Base-by-base conservation (phyloP, 164 flowering plant species). In the Litsea cubeba region DNA sequence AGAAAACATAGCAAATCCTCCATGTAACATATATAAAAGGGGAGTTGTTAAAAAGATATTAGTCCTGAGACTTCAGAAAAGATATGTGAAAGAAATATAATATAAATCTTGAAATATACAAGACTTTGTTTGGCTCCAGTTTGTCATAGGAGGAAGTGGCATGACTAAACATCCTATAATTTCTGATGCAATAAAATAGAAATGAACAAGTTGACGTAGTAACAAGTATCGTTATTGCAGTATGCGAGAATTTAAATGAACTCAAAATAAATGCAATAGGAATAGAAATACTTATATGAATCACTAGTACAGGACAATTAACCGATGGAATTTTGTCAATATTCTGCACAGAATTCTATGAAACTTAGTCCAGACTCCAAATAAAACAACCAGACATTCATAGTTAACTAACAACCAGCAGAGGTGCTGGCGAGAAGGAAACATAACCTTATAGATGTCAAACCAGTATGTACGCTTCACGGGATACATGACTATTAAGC, bases 391-490 rank as follows among this genome's bases (percentile, higher is more conserved):
- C 14, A 64, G 8, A 26, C 50, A 60, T 12, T 51, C 30, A 74
- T 20, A 72, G 67, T 25, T 51, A 49, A 72, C 10, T 28, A 46
- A 23, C 32, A 66, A 58, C 54, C 50, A 7, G 3, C n/a, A 63
- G 18, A 12, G 28, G 28, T 5, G 18, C 17, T 35, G 32, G 49
- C 71, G 24, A 32, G 10, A 23, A 73, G 24, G 18, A 14, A 71
- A 74, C 22, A 24, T 46, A 57, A 84, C 86, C 86, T 84, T 84
- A 71, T 84, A 84, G 57, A 84, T 84, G 78, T 84, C 86, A 74
- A 84, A 84, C 86, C 86, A 84, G 62, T 84, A 84, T 68, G 83
- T 80, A n/a, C 81, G 81, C 51, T 84, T 84, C 74, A 82, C 84
- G 54, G 86, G 81, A 75, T 84, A 84, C 86, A 82, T 82, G 74